Conservation (phyloP, 2,329 filamentous ascomycete species). For the Mycogone perniciosa region DNA sequence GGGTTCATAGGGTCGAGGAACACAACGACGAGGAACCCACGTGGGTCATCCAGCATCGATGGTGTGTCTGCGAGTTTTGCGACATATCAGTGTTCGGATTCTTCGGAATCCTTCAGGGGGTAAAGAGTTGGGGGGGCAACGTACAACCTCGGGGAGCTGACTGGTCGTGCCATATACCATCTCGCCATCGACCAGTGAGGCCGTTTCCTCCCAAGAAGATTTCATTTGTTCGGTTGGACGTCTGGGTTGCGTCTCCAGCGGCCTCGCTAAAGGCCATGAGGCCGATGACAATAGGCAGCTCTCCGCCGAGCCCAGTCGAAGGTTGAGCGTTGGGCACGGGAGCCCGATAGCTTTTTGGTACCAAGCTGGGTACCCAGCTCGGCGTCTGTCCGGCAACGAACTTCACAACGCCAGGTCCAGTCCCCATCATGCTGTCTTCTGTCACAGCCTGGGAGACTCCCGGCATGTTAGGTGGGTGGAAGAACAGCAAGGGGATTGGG, state of each 20-base stretch:
- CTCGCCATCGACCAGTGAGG: conserved; percentile 19
- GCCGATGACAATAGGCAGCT: conserved; percentile 33
- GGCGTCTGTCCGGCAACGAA: conserved; percentile 27
- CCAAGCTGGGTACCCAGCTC: conserved; percentile 33
- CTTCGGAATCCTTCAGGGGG: background rate
- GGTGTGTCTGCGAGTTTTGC: conserved; percentile 18
- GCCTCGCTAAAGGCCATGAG: conserved; percentile 32
- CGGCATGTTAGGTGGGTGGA: background rate
- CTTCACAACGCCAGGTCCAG: conserved; percentile 15
- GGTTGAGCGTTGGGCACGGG: conserved; percentile 1
- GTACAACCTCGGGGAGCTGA: conserved; percentile 22
- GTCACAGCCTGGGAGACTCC: conserved; percentile 26
- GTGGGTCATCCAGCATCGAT: conserved; percentile 20
- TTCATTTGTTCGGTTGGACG: conserved; percentile 9
- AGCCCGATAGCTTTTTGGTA: conserved; percentile 27
- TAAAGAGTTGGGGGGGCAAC: conserved; percentile 9
- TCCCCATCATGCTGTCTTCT: conserved; percentile 14
- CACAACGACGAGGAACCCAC: conserved; percentile 30
- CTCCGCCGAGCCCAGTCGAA: conserved; percentile 31
- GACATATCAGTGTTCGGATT: background rate
- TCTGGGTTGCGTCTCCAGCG: background rate
- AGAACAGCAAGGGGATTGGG: conserved; percentile 3
- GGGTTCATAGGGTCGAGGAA: conserved; percentile 26
- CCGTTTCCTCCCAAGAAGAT: conserved; percentile 20
- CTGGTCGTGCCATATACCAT: conserved; percentile 19